Conservation (phyloP, 148 eudicot species). For the Suaeda aralocaspica region DNA sequence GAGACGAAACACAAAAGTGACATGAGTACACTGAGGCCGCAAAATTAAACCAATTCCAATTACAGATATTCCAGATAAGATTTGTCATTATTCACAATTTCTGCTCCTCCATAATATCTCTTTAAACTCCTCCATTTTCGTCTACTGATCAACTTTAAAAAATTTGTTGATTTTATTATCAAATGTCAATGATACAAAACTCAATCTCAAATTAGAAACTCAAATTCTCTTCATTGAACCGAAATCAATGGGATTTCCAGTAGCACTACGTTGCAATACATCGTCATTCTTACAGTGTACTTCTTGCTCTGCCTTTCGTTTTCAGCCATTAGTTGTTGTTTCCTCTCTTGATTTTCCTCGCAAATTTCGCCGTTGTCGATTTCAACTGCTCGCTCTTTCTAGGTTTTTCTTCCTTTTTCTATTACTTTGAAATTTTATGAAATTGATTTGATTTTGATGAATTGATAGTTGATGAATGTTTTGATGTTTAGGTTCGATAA, state of each 20-base stretch:
- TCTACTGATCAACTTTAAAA: background rate
- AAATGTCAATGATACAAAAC: background rate
- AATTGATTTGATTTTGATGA: constrained; percentile 1
- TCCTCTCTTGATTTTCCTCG: constrained; percentile 17
- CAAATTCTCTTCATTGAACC: constrained; percentile 12
- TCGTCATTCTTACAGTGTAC: constrained; percentile 36
- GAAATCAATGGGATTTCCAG: constrained; percentile 43
- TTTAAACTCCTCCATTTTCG: no score
- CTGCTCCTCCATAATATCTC: no score
- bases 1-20: no score
- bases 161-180: background rate
- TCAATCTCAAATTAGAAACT: background rate
- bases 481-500: constrained; percentile 29
- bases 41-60: no score
- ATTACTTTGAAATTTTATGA: background rate
- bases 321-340: constrained; percentile 31
- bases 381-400: constrained; percentile 23
- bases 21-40: no score
- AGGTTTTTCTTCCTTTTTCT: constrained; percentile 29
- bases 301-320: constrained; percentile 38
- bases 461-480: constrained; percentile 5
- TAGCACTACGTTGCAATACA: constrained; percentile 42
- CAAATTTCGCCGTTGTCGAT: constrained; percentile 23
- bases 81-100: no score
- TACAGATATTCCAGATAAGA: no score